Evolutionary conservation across 805 yeast species (phyloP).

Genomic region (Ogataea philodendri): DNA sequence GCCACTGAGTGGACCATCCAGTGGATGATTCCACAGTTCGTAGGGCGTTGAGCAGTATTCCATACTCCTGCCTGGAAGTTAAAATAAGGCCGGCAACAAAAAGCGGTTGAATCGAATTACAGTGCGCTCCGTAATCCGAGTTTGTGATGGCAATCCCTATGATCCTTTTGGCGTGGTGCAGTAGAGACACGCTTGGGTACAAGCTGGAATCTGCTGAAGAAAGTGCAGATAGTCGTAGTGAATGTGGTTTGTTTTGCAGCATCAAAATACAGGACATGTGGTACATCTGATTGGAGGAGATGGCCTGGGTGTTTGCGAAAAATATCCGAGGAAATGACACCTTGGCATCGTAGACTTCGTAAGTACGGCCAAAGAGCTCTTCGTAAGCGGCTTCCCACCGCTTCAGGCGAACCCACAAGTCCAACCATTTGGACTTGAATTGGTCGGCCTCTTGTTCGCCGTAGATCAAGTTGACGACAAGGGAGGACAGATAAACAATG

Average conservation of each 20-base stretch:
- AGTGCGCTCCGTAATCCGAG: constrained; percentile 27
- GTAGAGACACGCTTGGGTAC: constrained; percentile 25
- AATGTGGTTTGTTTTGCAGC: constrained; percentile 41
- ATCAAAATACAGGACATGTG: constrained; percentile 42
- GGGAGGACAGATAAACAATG: constrained; percentile 37
- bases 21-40: constrained; percentile 27
- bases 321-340: constrained; percentile 39
- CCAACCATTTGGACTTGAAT: constrained; percentile 37
- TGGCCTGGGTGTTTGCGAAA: constrained; percentile 40
- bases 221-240: constrained; percentile 26
- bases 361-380: constrained; percentile 35
- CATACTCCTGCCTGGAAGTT: constrained; percentile 25
- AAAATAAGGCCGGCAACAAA: constrained; percentile 28
- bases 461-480: constrained; percentile 36
- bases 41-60: constrained; percentile 24
- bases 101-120: constrained; percentile 29
- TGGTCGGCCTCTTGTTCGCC: constrained; percentile 26
- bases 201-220: constrained; percentile 11
- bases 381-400: constrained; percentile 34
- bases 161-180: constrained; percentile 39
- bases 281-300: constrained; percentile 40
- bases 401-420: constrained; percentile 36
- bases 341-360: constrained; percentile 29
- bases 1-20: constrained; percentile 30
- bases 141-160: constrained; percentile 36